Evolutionary conservation across 73 alveolate species (phyloP).

Genomic region (Breviolum minutum): DNA sequence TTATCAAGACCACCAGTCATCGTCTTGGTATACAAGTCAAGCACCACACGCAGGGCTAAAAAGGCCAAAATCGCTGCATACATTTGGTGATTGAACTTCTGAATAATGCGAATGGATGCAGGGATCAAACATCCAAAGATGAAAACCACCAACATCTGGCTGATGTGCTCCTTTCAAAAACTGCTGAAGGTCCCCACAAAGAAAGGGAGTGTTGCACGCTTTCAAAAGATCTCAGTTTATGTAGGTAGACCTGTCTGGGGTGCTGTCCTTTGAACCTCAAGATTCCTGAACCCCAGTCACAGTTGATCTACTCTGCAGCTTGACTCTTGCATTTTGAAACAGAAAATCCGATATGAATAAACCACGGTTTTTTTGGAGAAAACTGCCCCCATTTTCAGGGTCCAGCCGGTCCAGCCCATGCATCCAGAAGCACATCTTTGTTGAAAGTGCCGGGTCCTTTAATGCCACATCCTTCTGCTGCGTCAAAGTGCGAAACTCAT

Average conservation of each 20-base stretch:
- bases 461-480: slow-evolving; percentile 26
- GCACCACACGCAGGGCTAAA: neutral
- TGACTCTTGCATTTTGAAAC: too few relatives aligned
- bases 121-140: slow-evolving; percentile 54
- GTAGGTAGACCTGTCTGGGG: too few relatives aligned
- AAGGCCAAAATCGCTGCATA: neutral
- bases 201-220: neutral
- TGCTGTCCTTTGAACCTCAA: too few relatives aligned
- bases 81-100: slow-evolving; percentile 6
- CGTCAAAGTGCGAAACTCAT: neutral
- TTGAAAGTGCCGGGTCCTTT: neutral
- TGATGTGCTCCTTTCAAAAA: slow-evolving; percentile 22
- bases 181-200: neutral
- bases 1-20: neutral
- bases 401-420: too few relatives aligned
- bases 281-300: neutral
- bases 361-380: too few relatives aligned
- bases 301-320: too few relatives aligned
- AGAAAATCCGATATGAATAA: too few relatives aligned
- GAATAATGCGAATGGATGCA: slow-evolving; percentile 4
- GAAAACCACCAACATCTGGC: slow-evolving; percentile 40
- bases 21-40: neutral
- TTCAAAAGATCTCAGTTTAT: too few relatives aligned
- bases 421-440: neutral
- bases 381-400: too few relatives aligned